These are phyloP conservation scores for Monilinia aucupariae DNA, from an alignment of 2,329 filamentous ascomycete species.

Conservation along the genomic window DNA sequence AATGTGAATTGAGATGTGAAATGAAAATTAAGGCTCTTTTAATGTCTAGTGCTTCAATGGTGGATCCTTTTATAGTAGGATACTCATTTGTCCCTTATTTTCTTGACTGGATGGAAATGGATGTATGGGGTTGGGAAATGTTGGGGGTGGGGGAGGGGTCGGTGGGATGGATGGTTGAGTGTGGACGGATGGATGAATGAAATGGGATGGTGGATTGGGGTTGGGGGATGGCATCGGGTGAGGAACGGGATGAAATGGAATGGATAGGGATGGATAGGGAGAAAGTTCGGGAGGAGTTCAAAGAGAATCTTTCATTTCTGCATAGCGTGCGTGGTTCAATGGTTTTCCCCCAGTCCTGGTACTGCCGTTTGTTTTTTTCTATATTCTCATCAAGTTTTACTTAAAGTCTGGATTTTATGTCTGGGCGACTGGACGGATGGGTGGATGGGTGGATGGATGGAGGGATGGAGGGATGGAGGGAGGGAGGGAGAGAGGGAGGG, in stretches of 20 bases:
- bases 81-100: conserved; percentile 14
- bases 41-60: conserved; percentile 24
- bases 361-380: conserved; percentile 8
- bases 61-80: conserved; percentile 8
- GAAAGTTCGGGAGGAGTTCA: conserved; percentile 7
- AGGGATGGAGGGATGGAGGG: neutral
- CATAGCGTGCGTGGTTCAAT: conserved; percentile 23
- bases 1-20: conserved; percentile 23
- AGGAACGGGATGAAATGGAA: neutral
- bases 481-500: neutral
- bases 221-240: neutral
- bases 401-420: neutral
- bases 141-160: too few species aligned
- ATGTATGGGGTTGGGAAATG: neutral
- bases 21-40: conserved; percentile 19
- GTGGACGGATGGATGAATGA: neutral
- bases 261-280: conserved; percentile 7
- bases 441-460: neutral
- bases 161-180: neutral
- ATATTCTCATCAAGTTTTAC: neutral
- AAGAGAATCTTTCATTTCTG: conserved; percentile 16
- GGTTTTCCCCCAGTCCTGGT: conserved; percentile 4
- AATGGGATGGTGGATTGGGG: too few species aligned
- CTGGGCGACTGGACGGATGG: neutral
- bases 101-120: conserved; percentile 4